A percentile compares a stretch with the other conserved stretches of the same genome.
Evolutionary conservation across 2,329 filamentous ascomycete species (phyloP).

Genomic region (Phialocephala sp.): DNA sequence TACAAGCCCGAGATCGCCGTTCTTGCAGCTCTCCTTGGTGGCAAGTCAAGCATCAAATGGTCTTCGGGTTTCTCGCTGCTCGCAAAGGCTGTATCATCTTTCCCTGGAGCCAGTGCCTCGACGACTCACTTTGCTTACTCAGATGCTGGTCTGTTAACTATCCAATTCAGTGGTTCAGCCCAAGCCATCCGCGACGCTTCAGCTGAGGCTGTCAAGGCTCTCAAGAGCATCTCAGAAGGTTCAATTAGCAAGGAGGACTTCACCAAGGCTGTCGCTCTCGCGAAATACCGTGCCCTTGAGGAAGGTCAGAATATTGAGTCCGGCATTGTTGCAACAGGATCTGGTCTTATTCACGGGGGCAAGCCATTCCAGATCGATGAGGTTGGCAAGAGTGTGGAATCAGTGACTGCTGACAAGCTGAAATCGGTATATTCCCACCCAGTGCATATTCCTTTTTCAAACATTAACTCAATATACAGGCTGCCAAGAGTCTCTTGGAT

Average conservation of each 20-base stretch:
- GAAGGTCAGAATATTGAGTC: conserved; percentile 77
- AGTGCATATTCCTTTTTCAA: conserved; percentile 15
- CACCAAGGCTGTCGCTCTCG: conserved; percentile 87
- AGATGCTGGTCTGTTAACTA: conserved; percentile 87
- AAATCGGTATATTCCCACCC: conserved; percentile 72
- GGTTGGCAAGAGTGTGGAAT: conserved; percentile 77
- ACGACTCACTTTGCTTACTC: conserved; percentile 88
- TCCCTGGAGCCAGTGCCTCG: conserved; percentile 69
- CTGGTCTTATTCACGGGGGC: conserved; percentile 79
- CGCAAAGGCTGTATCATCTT: conserved; percentile 73
- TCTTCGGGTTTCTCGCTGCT: conserved; percentile 90
- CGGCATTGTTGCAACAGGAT: conserved; percentile 82
- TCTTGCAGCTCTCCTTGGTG: conserved; percentile 86
- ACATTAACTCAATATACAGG: conserved; percentile 57
- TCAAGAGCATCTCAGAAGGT: conserved; percentile 82
- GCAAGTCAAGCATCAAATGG: conserved; percentile 94
- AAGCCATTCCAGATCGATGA: conserved; percentile 85
- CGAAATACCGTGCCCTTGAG: conserved; percentile 91
- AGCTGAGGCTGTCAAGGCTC: conserved; percentile 75
- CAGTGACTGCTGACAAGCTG: conserved; percentile 82
- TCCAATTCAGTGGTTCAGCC: conserved; percentile 80
- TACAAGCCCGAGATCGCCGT: conserved; percentile 92
- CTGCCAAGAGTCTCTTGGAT: conserved; percentile 85
- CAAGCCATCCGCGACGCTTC: conserved; percentile 75
- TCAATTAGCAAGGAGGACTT: conserved; percentile 83